Base-by-base conservation (phyloP, 148 eudicot species). In the Cornus florida region DNA sequence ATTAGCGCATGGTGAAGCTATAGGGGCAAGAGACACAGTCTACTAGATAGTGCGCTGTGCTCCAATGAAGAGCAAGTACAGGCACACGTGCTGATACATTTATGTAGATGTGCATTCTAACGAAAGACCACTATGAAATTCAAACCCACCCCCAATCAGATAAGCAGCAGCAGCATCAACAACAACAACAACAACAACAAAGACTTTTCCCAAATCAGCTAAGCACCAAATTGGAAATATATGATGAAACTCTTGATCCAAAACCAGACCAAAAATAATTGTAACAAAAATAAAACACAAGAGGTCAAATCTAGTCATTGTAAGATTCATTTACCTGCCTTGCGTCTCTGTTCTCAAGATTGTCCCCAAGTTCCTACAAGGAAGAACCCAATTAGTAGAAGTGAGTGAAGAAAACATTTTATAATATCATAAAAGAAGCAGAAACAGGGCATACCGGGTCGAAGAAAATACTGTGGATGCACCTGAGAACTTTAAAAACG, bases 401-500 rank as follows among this genome's bases (percentile, higher is more conserved):
- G 10, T 46, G 12, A 67, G 17, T 67, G 11, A 35, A 35, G 38
- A 67, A 38, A 69, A 22, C 48, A 70, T 32, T 23, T 60, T 70
- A 62, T 17, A 28, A 56, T n/a, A 5, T 59, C 43, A 53, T 23
- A 11, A 50, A 57, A 74, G 17, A 67, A 75, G 62, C 20, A 70
- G 71, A 41, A 84, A 23, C 73, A 59, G 69, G 66, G 46, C 85
- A 82, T 86, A 93, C 98, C 79, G 78, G 82, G 80, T 93, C 91
- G 82, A 92, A 96, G 84, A 92, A 96, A 69, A 87, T 76, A 72
- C 77, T 66, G 65, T 96, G 97, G 74, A 92, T 79, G 66, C 73
- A 89, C 87, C 86, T 87, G 22, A 96, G 93, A 43, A 92, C 91
- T 80, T 84, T 86, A 17, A 96, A 90, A 67, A 93, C 84, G 68